Conservation (phyloP, 2,329 filamentous ascomycete species). For the Diaporthe ilicicola region DNA sequence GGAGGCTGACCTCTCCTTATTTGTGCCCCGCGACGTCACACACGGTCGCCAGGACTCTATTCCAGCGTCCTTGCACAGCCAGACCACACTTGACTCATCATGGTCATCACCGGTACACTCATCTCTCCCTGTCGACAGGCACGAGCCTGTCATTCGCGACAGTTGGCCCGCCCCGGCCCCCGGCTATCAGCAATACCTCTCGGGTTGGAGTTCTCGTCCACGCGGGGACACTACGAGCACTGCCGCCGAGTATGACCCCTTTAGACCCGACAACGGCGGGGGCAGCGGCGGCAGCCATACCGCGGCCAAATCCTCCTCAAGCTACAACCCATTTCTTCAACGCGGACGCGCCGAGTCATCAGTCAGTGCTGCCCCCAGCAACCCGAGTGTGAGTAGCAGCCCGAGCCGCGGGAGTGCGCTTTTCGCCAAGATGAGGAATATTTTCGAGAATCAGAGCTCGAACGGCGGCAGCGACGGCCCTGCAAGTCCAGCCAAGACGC, state of each 20-base stretch:
- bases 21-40: slow-evolving; percentile 43
- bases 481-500: slow-evolving; percentile 35
- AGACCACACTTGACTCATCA: slow-evolving; percentile 45
- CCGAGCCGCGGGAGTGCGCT: slow-evolving; percentile 38
- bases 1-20: slow-evolving; percentile 34
- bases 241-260: slow-evolving; percentile 39
- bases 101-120: slow-evolving; percentile 44
- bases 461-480: slow-evolving; percentile 13
- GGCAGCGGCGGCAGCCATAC: slow-evolving; percentile 18
- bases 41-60: slow-evolving; percentile 42
- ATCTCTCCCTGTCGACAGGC: slow-evolving; percentile 38
- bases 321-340: slow-evolving; percentile 27
- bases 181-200: slow-evolving; percentile 27
- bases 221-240: slow-evolving; percentile 37
- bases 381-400: slow-evolving; percentile 20
- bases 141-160: slow-evolving; percentile 45
- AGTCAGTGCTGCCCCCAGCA: slow-evolving; percentile 16
- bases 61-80: slow-evolving; percentile 46
- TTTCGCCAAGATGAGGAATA: slow-evolving; percentile 51
- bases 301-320: not conserved
- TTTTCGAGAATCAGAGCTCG: slow-evolving; percentile 46
- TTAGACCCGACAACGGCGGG: slow-evolving; percentile 34
- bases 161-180: slow-evolving; percentile 40
- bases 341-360: slow-evolving; percentile 29
- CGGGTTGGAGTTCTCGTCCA: slow-evolving; percentile 29